Evolutionary conservation across 176 grass and related monocot species (phyloP).

Genomic region (Carex cristatella): DNA sequence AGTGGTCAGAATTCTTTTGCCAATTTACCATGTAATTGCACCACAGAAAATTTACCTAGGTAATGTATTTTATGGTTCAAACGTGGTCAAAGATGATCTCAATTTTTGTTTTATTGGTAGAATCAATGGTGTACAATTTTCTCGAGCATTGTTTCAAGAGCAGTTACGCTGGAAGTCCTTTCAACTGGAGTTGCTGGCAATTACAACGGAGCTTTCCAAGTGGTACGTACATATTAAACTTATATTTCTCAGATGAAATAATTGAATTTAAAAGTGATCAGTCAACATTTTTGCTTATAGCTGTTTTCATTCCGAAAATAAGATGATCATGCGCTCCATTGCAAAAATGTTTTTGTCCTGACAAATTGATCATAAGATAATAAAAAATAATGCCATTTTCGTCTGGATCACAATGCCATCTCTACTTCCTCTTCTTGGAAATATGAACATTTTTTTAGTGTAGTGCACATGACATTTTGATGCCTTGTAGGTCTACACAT

Average conservation of each 20-base stretch:
- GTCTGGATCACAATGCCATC: not conserved
- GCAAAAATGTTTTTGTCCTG: not conserved
- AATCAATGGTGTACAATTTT: constrained; percentile 74
- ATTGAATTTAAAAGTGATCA: not conserved
- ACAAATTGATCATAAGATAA: not conserved
- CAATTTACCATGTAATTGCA: not conserved
- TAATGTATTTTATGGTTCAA: not conserved
- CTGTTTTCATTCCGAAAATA: not conserved
- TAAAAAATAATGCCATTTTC: not conserved
- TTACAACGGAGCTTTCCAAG: constrained; percentile 75
- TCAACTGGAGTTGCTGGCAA: constrained; percentile 79
- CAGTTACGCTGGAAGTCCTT: constrained; percentile 55
- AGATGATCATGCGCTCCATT: not conserved
- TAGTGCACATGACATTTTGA: not conserved
- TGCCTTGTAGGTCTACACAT: not conserved
- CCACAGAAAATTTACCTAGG: not conserved
- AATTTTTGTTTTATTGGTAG: constrained; percentile 25
- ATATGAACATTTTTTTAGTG: not conserved
- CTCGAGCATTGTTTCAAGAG: constrained; percentile 73
- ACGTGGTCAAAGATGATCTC: not conserved
- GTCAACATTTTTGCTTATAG: not conserved
- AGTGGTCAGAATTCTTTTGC: not conserved
- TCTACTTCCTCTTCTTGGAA: not conserved
- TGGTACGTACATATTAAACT: constrained; percentile 31
- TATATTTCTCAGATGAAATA: not conserved